Evolutionary conservation across 179 eudicot genomes (phyloP).

Genomic region (Actinidia arguta): DNA sequence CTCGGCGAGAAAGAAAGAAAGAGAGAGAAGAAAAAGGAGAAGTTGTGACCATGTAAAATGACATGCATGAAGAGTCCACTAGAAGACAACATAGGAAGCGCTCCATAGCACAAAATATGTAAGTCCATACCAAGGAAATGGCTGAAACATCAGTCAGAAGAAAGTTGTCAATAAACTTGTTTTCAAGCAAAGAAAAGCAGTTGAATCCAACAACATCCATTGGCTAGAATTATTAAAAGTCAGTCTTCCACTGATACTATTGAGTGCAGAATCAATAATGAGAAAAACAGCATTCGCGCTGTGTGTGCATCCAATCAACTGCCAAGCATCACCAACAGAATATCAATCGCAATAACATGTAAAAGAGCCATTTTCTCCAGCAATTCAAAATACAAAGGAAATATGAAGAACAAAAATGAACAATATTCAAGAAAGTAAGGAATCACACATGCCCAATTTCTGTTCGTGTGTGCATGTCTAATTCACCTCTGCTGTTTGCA

Average conservation of each 20-base stretch:
- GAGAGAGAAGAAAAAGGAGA: not conserved
- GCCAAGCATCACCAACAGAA: constrained; percentile 21
- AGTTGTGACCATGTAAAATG: constrained; percentile 62
- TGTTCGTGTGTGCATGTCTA: no score
- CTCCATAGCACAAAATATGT: constrained; percentile 78
- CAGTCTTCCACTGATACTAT: constrained; percentile 31
- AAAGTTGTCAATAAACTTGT: not conserved
- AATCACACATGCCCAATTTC: no score
- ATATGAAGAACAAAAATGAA: no score
- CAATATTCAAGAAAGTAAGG: no score
- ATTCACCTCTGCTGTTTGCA: no score
- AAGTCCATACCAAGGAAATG: constrained; percentile 77
- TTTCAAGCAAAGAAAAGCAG: not conserved
- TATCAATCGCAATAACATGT: not conserved
- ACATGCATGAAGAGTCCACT: constrained; percentile 81
- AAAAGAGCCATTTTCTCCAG: not conserved
- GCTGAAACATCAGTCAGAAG: constrained; percentile 43
- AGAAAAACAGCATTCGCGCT: constrained; percentile 68
- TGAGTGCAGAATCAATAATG: constrained; percentile 65
- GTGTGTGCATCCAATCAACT: constrained; percentile 82
- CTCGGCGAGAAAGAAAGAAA: not conserved
- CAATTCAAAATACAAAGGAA: no score
- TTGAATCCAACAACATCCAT: not conserved
- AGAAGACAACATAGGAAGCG: constrained; percentile 64
- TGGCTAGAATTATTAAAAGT: not conserved